phyloP scores from a whole-genome alignment of 257 asterid species.

The Jaltomata sinuosa region DNA sequence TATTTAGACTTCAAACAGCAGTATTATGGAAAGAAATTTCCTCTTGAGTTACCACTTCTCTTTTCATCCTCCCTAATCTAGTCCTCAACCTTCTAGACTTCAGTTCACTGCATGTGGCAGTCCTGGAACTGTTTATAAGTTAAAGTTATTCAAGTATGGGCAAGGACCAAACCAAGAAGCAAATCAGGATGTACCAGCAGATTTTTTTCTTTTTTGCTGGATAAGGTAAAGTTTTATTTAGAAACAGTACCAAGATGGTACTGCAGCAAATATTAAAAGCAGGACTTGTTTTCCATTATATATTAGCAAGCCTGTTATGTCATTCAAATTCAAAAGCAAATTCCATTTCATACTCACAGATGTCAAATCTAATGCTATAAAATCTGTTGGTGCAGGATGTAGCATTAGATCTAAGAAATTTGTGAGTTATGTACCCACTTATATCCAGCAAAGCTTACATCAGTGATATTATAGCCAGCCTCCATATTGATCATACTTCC shows the following conservation, averaged over 20 bases:
- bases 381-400: neutral
- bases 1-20: neutral
- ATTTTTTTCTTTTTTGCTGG: neutral
- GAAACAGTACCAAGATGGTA: neutral
- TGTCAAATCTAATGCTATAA: neutral
- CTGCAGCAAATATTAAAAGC: neutral
- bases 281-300: neutral
- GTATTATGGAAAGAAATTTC: neutral
- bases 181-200: neutral
- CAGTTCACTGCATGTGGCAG: neutral
- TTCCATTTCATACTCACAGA: neutral
- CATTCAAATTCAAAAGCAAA: neutral
- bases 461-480: neutral
- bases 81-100: neutral
- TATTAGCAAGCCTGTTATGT: neutral
- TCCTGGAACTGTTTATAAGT: neutral
- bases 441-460: neutral
- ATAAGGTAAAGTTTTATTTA: neutral
- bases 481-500: neutral
- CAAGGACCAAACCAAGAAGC: neutral
- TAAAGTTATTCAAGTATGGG: neutral
- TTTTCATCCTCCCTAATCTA: neutral
- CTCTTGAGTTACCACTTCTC: neutral
- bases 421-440: neutral
- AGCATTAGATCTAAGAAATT: neutral